Base-by-base conservation (phyloP, 2,329 filamentous ascomycete species). In the Neopestalotiopsis sp. region DNA sequence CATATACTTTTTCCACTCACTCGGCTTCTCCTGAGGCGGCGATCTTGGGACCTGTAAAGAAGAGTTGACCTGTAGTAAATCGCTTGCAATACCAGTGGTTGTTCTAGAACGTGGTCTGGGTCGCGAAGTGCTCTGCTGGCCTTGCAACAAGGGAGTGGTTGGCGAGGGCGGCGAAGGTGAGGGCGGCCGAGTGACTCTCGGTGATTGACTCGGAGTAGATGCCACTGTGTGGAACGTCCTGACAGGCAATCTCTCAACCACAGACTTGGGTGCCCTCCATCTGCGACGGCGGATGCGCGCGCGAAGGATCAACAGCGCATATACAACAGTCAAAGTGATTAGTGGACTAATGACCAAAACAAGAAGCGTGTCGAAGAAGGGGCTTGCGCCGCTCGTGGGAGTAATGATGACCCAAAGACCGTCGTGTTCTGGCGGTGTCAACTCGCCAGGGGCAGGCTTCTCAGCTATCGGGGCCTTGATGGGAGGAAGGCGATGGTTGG, bases 381-480 rank as follows among this genome's bases (percentile, higher is more conserved):
- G 95, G 74, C 92, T 97, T 4, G 92, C 92, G 71, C 94, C 95
- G 80, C 90, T 95, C 0, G 94, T 95, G 1, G 95, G 96, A 0
- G 94, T 96, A 67, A 99, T 89, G 7, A 96, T 97, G n/a, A 99
- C 94, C 94, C 94, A 98, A 4, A 99, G 88, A 1, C 94, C 95
- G 74, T 96, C 91, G 72, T 91, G 91, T 13, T 85, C 81, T 17
- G 71, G 71, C 13, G 78, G 79, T 34, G 82, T 71, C 60, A 75
- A 74, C 20, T 77, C 74, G 66, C 76, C 71, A 17, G 68, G 71
- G 38, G 60, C 64, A 13, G 75, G 71, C 60, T 71, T 76, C 30
- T 72, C 71, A n/a, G 71, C 65, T 30, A 72, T 74, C 6, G 75
- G 69, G 3, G 64, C 52, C 45, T 78, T 73, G 57, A 74, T 68